Base-by-base conservation (phyloP, 108 stramenopile genomes). In the Parietichytrium sp. region DNA sequence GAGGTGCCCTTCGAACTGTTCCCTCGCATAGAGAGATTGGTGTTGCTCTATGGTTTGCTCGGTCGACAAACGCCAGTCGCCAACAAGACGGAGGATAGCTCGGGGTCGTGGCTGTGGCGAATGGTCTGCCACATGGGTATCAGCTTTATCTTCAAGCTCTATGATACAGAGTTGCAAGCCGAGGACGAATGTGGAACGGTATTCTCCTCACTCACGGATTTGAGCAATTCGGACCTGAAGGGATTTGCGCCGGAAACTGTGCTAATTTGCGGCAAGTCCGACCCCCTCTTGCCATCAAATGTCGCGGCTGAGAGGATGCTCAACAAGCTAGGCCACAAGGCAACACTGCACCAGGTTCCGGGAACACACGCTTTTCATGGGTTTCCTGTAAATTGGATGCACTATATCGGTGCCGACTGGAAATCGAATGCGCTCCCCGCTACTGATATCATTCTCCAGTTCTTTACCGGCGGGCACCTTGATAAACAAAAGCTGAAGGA, bases 371-470 rank as follows among this genome's bases (percentile, higher is more conserved):
- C 61, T 31, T 72, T 72, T n/a, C 61, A 72, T 25, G 61, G 61
- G 25, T 72, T 72, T 72, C 61, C 61, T n/a, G 61, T 72, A 42
- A 72, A 72, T 25, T 72, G 61, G 61, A 72, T 72, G 61, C 61
- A 42, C 6, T 72, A 72, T n/a, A 36, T 72, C 45, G 61, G 61
- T 10, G 61, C 45, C 23, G 61, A 72, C 42, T 72, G 61, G 61
- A 72, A 16, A 20, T 45, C 61, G 16, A 72, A 72, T 1, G 42
- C 61, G 20, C 61, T 72, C 6, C 61, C 61, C 10, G 61, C 61
- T 10, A 72, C 61, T 45, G 36, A 72, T 27, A n/a, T 23, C 20
- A n/a, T 72, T 6, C 20, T 72, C 1, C 3, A 31, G 1, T 72
- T 72, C 33, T 72, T 72, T 20, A 2, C 61, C 23, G 61, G 38